Conservation (phyloP, 306 rosid genomes). For the Astragalus membranaceus region DNA sequence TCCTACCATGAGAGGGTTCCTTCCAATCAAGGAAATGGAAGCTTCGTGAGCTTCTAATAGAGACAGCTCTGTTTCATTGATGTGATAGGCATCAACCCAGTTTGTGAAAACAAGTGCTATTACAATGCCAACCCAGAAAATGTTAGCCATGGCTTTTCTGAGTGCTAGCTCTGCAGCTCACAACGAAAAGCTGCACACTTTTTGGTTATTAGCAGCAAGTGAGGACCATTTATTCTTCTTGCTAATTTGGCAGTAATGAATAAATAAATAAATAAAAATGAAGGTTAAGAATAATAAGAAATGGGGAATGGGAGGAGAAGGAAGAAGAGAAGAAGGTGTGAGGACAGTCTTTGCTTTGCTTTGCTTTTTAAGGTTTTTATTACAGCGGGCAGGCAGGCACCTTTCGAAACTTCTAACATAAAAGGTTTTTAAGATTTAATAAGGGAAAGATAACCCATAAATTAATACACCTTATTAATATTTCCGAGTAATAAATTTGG, state of each 20-base stretch:
- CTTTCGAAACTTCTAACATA: background rate
- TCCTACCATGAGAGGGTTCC: slow-evolving; percentile 43
- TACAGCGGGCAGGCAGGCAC: background rate
- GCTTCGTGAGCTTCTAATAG: slow-evolving; percentile 43
- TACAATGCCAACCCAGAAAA: slow-evolving; percentile 37
- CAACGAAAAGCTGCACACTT: background rate
- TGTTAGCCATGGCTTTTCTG: slow-evolving; percentile 27
- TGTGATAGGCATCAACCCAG: slow-evolving; percentile 39
- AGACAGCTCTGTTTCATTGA: slow-evolving; percentile 55
- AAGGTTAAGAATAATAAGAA: too few relatives aligned
- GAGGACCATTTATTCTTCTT: background rate
- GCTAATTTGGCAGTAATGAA: background rate
- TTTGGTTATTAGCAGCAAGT: background rate
- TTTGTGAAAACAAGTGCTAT: slow-evolving; percentile 26
- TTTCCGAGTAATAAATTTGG: too few relatives aligned
- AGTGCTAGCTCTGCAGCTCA: slow-evolving; percentile 6
- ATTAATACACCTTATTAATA: too few relatives aligned
- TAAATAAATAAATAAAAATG: background rate
- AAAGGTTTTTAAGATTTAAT: background rate
- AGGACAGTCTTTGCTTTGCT: slow-evolving; percentile 17
- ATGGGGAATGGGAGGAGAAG: background rate
- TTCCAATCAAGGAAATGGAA: slow-evolving; percentile 7
- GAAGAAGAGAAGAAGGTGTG: background rate
- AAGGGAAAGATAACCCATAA: background rate
- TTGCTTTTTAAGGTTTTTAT: slow-evolving; percentile 34